Percentiles rank a stretch among this genome's conserved stretches.
Evolutionary conservation across 805 yeast genomes (phyloP).

Genomic region (Saccharomycopsis schoenii): DNA sequence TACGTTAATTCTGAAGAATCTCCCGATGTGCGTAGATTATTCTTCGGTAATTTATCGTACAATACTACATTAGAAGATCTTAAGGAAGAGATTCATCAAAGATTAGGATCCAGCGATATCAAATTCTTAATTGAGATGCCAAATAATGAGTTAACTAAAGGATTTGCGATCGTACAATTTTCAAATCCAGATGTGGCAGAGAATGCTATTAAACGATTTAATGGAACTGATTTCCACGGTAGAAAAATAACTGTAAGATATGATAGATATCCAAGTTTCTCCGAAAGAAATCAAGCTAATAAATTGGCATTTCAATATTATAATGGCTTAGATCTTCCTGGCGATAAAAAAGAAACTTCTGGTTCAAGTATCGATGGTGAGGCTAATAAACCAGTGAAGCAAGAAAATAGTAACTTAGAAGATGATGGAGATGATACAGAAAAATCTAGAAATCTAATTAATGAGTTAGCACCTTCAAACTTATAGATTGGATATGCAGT

Average conservation of each 20-base stretch:
- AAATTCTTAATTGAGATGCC: conserved; percentile 30
- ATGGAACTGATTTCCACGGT: conserved; percentile 48
- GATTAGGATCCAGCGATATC: background rate
- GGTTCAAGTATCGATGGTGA: background rate
- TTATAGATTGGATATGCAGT: background rate
- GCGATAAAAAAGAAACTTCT: background rate
- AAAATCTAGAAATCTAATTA: background rate
- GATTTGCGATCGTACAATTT: conserved; percentile 57
- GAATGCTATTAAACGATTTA: conserved; percentile 38
- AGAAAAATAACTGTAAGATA: conserved; percentile 50
- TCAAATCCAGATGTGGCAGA: conserved; percentile 36
- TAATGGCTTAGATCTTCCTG: background rate
- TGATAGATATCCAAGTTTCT: conserved; percentile 39
- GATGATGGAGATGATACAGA: background rate
- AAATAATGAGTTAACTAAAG: conserved; percentile 37
- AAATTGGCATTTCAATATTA: conserved; percentile 4
- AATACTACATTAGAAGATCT: conserved; percentile 27
- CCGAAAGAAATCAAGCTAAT: conserved; percentile 7
- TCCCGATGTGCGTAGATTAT: conserved; percentile 36
- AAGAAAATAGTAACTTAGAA: background rate
- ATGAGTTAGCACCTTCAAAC: background rate
- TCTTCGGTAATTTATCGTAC: conserved; percentile 50
- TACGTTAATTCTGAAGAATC: background rate
- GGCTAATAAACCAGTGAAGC: background rate
- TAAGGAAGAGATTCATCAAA: conserved; percentile 12